A percentile compares a stretch with the other conserved stretches of the same genome.
phyloP scores from a whole-genome alignment of 148 eudicot species.

The Camellia japonica region DNA sequence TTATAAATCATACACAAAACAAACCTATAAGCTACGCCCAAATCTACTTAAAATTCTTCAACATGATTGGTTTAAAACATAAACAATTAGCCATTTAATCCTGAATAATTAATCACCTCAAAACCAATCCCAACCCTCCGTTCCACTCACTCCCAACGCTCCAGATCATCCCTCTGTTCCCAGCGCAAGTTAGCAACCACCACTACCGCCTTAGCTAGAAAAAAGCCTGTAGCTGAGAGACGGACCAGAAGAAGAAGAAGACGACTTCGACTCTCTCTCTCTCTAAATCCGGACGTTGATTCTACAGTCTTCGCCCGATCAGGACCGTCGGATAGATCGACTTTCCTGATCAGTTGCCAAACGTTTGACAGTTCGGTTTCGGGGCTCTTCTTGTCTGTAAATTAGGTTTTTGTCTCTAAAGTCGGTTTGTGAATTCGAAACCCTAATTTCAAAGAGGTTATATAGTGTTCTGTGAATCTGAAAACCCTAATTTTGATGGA shows the following conservation, averaged over 20 bases:
- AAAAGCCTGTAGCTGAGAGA: not conserved
- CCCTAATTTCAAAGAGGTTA: constrained; percentile 39
- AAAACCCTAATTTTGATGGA: not conserved
- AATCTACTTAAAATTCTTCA: too few species aligned
- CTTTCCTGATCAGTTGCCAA: not conserved
- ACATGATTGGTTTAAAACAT: too few species aligned
- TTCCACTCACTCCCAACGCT: constrained; percentile 6
- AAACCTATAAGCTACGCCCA: too few species aligned
- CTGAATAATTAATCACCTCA: too few species aligned
- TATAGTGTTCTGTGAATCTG: constrained; percentile 21
- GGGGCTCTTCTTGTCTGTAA: not conserved
- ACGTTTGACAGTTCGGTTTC: not conserved
- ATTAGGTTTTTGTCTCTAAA: constrained; percentile 6
- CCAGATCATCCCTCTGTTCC: not conserved
- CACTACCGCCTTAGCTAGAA: not conserved
- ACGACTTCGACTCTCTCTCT: too few species aligned
- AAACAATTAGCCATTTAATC: too few species aligned
- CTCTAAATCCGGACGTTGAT: not conserved
- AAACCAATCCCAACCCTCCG: not conserved
- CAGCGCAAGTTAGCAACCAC: constrained; percentile 25
- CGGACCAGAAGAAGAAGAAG: too few species aligned
- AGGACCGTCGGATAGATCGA: not conserved
- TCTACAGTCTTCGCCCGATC: not conserved
- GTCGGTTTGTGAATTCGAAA: constrained; percentile 11
- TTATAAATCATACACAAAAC: too few species aligned